Base-by-base conservation (phyloP, 495 filamentous ascomycete genomes). In the Stereocaulon alpinum region DNA sequence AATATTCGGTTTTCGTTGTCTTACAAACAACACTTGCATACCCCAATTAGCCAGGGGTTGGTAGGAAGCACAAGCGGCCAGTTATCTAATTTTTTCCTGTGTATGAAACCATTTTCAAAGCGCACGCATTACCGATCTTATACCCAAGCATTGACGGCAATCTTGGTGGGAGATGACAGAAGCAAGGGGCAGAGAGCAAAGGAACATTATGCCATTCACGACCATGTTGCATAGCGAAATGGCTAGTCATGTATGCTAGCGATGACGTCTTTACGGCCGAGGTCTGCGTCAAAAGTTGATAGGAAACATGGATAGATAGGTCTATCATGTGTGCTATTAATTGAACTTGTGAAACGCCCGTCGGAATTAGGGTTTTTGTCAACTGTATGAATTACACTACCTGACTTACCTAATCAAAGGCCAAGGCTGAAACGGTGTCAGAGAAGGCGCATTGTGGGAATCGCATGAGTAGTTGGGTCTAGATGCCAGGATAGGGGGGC, bases 121-220 rank as follows among this genome's bases (percentile, higher is more conserved):
- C 44, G 40, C 43, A 52, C 59, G 51, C 52, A 61, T 50, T 50
- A 4, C 41, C 24, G 40, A 42, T 59, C 40, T 51, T 52, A 59
- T 59, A 59, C 48, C 57, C 57, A 59, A 59, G 57, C 57, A 59
- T 59, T 59, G 57, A 53, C 17, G 37, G 57, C 57, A 60, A 60
- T 60, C 58, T 60, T 60, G 58, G 49, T 20, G 58, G 49, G 49
- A 60, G 48, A 60, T 60, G 44, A 29, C 7, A 45, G 48, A 49
- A 30, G 37, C 58, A 30, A 53, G 17, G 48, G 45, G 49, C 58
- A 60, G 49, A 32, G 49, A 27, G 42, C 45, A 30, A 58, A 44
- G 40, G 53, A 56, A 6, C 15, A 4, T 40, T 30, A 40, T 40
- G 7, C 9, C 34, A 30, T 7, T 37, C 12, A 58, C 44, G 54